Evolutionary conservation across 495 filamentous ascomycete genomes (phyloP).

Genomic region (Evernia prunastri): DNA sequence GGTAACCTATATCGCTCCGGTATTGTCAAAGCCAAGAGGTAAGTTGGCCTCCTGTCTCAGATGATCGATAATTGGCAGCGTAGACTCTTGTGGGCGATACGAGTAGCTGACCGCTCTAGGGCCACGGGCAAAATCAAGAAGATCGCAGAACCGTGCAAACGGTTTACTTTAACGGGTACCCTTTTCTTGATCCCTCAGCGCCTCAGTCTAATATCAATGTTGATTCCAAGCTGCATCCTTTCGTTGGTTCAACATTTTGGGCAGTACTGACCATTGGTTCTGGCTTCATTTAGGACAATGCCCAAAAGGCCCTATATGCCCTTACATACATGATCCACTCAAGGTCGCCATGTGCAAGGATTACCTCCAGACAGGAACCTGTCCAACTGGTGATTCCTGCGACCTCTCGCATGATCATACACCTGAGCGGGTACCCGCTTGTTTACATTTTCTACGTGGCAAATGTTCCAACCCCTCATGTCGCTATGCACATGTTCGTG

Average conservation of each 20-base stretch:
- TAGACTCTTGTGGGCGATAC: not conserved
- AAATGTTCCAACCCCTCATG: constrained; percentile 85
- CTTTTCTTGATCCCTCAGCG: constrained; percentile 29
- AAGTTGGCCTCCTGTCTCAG: constrained; percentile 31
- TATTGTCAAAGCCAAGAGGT: constrained; percentile 60
- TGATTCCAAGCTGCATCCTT: constrained; percentile 6
- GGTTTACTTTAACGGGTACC: constrained; percentile 90
- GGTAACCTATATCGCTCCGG: constrained; percentile 82
- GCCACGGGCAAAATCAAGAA: constrained; percentile 46
- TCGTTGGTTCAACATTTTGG: constrained; percentile 2
- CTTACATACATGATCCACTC: constrained; percentile 74
- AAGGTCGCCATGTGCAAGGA: constrained; percentile 90
- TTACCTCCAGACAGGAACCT: constrained; percentile 73
- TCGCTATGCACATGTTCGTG: constrained; percentile 80
- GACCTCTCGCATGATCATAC: constrained; percentile 89
- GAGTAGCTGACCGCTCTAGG: constrained; percentile 19
- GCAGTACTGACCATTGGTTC: constrained; percentile 33
- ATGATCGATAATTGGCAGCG: not conserved
- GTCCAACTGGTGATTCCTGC: constrained; percentile 72
- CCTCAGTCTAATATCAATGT: constrained; percentile 3
- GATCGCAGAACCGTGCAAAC: constrained; percentile 73
- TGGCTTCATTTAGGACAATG: constrained; percentile 59
- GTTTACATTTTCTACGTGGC: constrained; percentile 84
- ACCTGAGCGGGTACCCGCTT: constrained; percentile 77
- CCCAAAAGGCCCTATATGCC: constrained; percentile 70